Base-by-base conservation (phyloP, 2,329 filamentous ascomycete species). In the Phoma sp. region DNA sequence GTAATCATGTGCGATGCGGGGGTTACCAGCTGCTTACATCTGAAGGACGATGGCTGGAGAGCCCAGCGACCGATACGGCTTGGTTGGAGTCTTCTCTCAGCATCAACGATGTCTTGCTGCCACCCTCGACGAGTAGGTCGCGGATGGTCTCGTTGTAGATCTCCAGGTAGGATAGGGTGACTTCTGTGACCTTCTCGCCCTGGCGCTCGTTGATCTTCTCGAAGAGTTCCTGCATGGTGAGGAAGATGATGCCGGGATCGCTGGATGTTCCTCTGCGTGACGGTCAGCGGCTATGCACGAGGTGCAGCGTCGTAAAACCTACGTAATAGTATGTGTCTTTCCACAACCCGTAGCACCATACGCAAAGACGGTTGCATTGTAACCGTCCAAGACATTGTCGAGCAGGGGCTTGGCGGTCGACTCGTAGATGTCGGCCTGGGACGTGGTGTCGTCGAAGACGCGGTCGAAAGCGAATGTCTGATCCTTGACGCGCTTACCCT, bases 71-170 rank as follows among this genome's bases (percentile, higher is more conserved):
- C 0, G 91, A 95, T 7, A 99, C 95, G 10, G 91, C 87, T 74
- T 96, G 91, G 69, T 98, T 93, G 54, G 90, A 89, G 79, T 99
- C 95, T 77, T 99, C 95, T 43, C 95, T 89, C 36, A 99, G 83
- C 88, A 95, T 96, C 61, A 99, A 78, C 3, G 92, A 90, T 63
- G 87, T 84, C 77, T 93, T 95, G 76, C 88, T 90, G 33, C 88
- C 90, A 22, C 89, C 89, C 0, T 91, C 89, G n/a, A 95, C 89
- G 38, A 99, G 82, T 69, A 99, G 79, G 78, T 99, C 95, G 47
- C 95, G 91, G 68, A 99, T 99, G 0, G 93, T 97, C 79, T 99
- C 95, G 74, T 99, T 99, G 82, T 99, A 99, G 61, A 99, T 99
- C 74, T 99, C 95, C 33, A 99, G 84, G 70, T 98, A 99, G 0